Percentiles rank a stretch among this genome's conserved stretches.
These are phyloP conservation scores for Cladosporium cucumerinum DNA, from an alignment of 2,329 filamentous ascomycete species.

Conservation along the genomic window DNA sequence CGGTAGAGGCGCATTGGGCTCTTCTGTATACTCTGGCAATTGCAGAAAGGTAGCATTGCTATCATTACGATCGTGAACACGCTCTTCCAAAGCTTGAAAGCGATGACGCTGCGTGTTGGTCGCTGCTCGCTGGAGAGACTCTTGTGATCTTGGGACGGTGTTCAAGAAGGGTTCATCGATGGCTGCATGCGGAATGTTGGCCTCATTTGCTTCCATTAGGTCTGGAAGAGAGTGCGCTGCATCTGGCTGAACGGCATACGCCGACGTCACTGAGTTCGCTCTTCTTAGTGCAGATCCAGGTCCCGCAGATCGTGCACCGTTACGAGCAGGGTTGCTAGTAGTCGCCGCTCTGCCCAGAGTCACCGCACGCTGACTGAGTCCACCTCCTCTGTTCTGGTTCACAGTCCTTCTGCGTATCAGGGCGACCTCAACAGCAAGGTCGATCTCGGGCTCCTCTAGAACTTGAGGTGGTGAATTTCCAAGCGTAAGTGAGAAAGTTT, in stretches of 20 bases:
- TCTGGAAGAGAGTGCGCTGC: slow-evolving; percentile 31
- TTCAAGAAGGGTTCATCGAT: slow-evolving; percentile 37
- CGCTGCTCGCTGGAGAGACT: slow-evolving; percentile 35
- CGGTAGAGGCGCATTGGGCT: slow-evolving; percentile 43
- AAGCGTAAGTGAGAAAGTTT: slow-evolving; percentile 35
- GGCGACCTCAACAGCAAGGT: slow-evolving; percentile 35
- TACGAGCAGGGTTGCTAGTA: slow-evolving; percentile 21
- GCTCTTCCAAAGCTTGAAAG: slow-evolving; percentile 58
- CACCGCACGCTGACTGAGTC: slow-evolving; percentile 31
- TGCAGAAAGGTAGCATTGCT: slow-evolving; percentile 80
- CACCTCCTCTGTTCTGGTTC: slow-evolving; percentile 33
- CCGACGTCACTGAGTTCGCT: slow-evolving; percentile 24
- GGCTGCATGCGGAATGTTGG: slow-evolving; percentile 22
- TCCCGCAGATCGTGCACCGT: not conserved
- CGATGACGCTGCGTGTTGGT: slow-evolving; percentile 69
- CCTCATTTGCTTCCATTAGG: slow-evolving; percentile 31
- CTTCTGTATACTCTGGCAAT: slow-evolving; percentile 71
- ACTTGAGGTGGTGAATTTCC: slow-evolving; percentile 35
- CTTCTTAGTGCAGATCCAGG: not conserved
- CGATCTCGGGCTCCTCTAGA: slow-evolving; percentile 34
- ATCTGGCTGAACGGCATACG: slow-evolving; percentile 24
- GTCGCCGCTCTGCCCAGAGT: slow-evolving; percentile 35
- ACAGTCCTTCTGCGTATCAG: slow-evolving; percentile 36
- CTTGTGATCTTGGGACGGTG: slow-evolving; percentile 33
- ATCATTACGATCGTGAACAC: slow-evolving; percentile 51